phyloP scores from a whole-genome alignment of 2,329 filamentous ascomycete species.

The Calonectria hongkongensis region DNA sequence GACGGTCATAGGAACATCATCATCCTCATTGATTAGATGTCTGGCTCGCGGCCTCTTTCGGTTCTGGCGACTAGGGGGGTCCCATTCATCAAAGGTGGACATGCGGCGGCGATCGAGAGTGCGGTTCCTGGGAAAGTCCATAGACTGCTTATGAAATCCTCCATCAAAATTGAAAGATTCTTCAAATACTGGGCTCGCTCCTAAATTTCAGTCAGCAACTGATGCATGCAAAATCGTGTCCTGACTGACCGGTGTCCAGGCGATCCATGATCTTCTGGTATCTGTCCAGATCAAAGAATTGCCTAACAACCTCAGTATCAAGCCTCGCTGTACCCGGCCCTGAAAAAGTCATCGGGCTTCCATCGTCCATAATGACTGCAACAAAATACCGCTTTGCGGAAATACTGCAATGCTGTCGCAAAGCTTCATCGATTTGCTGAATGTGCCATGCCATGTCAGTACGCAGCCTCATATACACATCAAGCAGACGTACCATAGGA shows the following conservation, averaged over 20 bases:
- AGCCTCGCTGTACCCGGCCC: slow-evolving; percentile 63
- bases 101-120: slow-evolving; percentile 57
- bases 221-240: no score
- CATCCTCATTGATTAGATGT: slow-evolving; percentile 63
- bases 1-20: slow-evolving; percentile 63
- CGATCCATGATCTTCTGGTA: slow-evolving; percentile 64
- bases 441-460: slow-evolving; percentile 38
- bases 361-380: slow-evolving; percentile 69
- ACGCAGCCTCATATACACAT: not conserved
- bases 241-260: slow-evolving; percentile 62
- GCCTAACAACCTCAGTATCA: slow-evolving; percentile 61
- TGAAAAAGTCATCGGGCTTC: slow-evolving; percentile 66
- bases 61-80: slow-evolving; percentile 54
- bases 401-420: slow-evolving; percentile 72
- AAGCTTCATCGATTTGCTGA: slow-evolving; percentile 70
- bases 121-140: slow-evolving; percentile 54
- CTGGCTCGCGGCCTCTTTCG: slow-evolving; percentile 59
- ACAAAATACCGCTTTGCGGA: slow-evolving; percentile 72
- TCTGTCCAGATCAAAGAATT: slow-evolving; percentile 68
- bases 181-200: slow-evolving; percentile 58
- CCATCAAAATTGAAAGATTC: slow-evolving; percentile 57
- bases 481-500: slow-evolving; percentile 60
- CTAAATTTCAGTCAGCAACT: slow-evolving; percentile 50
- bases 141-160: slow-evolving; percentile 49
- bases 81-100: slow-evolving; percentile 59